Conservation (phyloP, 257 asterid genomes). For the Paulownia fortunei region DNA sequence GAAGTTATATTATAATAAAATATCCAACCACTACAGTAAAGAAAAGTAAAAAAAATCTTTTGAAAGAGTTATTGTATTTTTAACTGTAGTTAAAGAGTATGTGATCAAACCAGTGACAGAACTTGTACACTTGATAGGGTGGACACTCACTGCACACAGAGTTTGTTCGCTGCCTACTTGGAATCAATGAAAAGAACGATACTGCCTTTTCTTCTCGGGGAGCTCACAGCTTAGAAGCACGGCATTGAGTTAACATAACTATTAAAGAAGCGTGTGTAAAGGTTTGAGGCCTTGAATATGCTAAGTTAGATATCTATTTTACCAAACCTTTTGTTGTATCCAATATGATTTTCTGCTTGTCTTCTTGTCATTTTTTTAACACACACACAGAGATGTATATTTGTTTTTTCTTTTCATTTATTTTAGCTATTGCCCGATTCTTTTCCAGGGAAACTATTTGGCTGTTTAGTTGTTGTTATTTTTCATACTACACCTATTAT, state of each 20-base stretch:
- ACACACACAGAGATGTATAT: no score
- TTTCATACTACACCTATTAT: neutral
- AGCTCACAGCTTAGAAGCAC: conserved; percentile 9
- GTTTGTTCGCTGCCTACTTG: conserved; percentile 58
- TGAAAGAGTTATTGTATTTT: neutral
- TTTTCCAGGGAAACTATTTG: no score
- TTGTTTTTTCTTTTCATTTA: no score
- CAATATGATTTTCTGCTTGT: neutral
- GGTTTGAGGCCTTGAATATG: neutral
- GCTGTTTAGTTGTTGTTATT: no score
- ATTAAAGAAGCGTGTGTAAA: neutral
- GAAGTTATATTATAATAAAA: neutral
- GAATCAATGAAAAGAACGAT: conserved; percentile 27
- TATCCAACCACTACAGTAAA: neutral
- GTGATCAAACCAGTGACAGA: conserved; percentile 1
- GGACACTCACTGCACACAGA: conserved; percentile 85
- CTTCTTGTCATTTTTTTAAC: neutral
- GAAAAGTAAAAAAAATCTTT: neutral
- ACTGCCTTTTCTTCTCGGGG: neutral
- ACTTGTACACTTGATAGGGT: conserved; percentile 48
- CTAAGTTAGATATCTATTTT: neutral
- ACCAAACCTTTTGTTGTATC: neutral
- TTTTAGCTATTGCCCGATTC: no score
- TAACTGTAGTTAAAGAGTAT: neutral
- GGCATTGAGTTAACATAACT: neutral